Evolutionary conservation across 768 basidiomycete genomes (phyloP), one percentile per base, ranked within the genome.

Genomic region (Boletus patriciae): DNA sequence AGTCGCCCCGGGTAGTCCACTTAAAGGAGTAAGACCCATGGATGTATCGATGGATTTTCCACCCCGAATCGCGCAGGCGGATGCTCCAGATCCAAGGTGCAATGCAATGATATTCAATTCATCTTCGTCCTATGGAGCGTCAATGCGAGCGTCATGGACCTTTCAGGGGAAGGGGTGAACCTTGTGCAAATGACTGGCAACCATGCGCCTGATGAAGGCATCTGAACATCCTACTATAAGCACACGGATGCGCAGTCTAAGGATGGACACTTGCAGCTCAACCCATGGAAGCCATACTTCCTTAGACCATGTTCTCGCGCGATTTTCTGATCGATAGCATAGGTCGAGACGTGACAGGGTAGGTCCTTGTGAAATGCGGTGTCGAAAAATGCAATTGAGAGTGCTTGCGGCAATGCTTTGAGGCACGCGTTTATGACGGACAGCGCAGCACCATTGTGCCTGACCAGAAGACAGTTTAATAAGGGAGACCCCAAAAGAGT

Each of bases 241-340:
- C 42, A 49, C 19, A 16, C 12, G 15, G 19, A 40, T 44, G 9
- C 23, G 41, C 34, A 16, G 7, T 21, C 23, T 23, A 46, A 33
- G 38, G n/a, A 43, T 12, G 29, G 25, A 54, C 10, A 50, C 44
- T 73, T 58, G 83, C 87, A 90, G 62, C 86, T 87, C 62, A 94
- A 68, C 3, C 94, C 94, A 64, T 97, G 94, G 71, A 94, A 94
- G 18, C 94, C 94, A 66, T 95, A 96, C 71, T 93, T 94, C 68
- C 84, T 84, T 44, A 96, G 77, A 1, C 89, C 88, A 44, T 84
- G 83, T 43, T 82, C 73, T 38, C 76, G 76, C 0, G 88, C 83
- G 43, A 88, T 73, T 10, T 74, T 66, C 62, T 82, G 87, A 59
- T 87, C 75, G 50, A 96, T 86, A 0, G 92, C 84, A 66, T 94